Base-by-base conservation (phyloP, 805 yeast species). In the Candida broadrunensis region DNA sequence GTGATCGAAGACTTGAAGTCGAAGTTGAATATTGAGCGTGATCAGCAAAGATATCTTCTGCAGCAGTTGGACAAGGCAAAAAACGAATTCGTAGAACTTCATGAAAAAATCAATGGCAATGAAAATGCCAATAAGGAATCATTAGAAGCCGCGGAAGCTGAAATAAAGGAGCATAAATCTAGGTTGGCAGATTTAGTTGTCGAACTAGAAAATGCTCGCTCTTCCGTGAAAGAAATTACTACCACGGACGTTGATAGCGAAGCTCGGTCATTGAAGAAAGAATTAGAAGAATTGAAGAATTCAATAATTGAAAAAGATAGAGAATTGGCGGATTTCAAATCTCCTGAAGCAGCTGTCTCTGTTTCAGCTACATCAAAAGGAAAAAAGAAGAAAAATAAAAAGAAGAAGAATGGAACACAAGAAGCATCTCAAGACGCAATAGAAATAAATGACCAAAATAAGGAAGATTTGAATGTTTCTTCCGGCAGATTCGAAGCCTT, bases 261-360 rank as follows among this genome's bases (percentile, higher is more conserved):
- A 19, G 51, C 49, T 24, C 36, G 52, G 27, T 58, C 54, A 36
- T 52, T 57, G 24, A 56, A 56, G 3, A 60, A 58, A 36, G 53
- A 49, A 44, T 37, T 42, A 40, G 41, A 45, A 37, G 40, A 44
- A 24, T 29, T 41, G 21, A 30, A 55, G 46, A 37, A 13, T 7
- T 4, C 25, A 18, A 33, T 50, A 38, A 35, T 49, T 45, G 44
- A 51, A 44, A 29, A 47, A 41, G 20, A 49, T 43, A 30, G 52
- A 48, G 49, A 49, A 39, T 37, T 40, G 5, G 5, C 18, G 5
- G 35, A 30, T 13, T 14, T 30, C 5, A 29, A 29, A 29, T 14
- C 32, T 14, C n/a, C 6, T 8, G 18, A 29, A 5, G 11, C 32
- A n/a, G 24, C 21, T 17, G 18, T 5, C n/a, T n/a, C 20, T 6